phyloP scores from a whole-genome alignment of 2,329 filamentous ascomycete species.

The Colletotrichum tofieldiae region DNA sequence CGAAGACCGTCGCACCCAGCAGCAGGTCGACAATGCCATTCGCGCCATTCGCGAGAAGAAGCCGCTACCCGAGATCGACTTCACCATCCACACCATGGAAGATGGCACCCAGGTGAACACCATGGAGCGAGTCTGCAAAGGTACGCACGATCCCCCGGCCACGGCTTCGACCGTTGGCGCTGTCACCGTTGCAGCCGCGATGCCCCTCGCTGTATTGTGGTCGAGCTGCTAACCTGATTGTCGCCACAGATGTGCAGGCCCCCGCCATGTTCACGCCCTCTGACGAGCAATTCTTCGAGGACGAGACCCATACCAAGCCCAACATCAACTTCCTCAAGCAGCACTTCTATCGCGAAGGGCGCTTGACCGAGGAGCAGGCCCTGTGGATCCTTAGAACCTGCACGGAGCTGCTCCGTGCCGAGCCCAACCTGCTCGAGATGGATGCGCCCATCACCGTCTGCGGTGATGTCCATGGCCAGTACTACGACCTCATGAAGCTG shows the following conservation, averaged over 20 bases:
- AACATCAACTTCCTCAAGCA: slow-evolving; percentile 96
- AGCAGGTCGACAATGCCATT: slow-evolving; percentile 88
- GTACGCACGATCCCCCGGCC: slow-evolving; percentile 65
- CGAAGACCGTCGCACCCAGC: slow-evolving; percentile 66
- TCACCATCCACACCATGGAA: slow-evolving; percentile 98
- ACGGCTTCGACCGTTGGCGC: slow-evolving; percentile 44
- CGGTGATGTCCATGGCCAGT: slow-evolving; percentile 98
- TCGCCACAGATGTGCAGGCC: slow-evolving; percentile 88
- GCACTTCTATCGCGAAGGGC: slow-evolving; percentile 97
- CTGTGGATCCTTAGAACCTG: slow-evolving; percentile 94
- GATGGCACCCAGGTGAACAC: slow-evolving; percentile 97
- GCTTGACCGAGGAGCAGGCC: slow-evolving; percentile 96
- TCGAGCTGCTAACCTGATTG: slow-evolving; percentile 42
- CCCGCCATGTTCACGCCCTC: slow-evolving; percentile 94
- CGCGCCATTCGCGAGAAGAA: slow-evolving; percentile 96
- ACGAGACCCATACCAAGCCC: slow-evolving; percentile 88
- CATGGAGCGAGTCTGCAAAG: slow-evolving; percentile 97
- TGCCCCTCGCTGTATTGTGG: slow-evolving; percentile 37
- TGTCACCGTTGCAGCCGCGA: slow-evolving; percentile 35
- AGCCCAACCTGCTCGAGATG: slow-evolving; percentile 99
- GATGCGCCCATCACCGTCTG: slow-evolving; percentile 99
- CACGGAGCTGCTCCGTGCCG: slow-evolving; percentile 87
- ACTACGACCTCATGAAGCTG: slow-evolving; percentile 99
- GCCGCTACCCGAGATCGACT: slow-evolving; percentile 97
- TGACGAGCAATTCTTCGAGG: slow-evolving; percentile 94